These are phyloP conservation scores for Colletotrichum sp. DNA, from an alignment of 2,329 filamentous ascomycete genomes.

Conservation along the genomic window DNA sequence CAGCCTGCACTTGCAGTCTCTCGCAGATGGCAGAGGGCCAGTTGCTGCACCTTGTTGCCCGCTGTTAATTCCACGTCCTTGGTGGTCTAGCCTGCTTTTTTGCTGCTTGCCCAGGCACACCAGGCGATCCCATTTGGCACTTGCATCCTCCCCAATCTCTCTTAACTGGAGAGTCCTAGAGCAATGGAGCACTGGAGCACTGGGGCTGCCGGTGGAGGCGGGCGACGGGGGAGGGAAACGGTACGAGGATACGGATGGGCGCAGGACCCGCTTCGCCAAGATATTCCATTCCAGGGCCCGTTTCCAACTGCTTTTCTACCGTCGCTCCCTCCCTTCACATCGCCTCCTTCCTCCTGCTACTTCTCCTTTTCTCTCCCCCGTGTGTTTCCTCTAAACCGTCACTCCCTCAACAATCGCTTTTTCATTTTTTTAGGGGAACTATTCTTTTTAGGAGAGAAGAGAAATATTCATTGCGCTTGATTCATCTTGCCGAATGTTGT, in stretches of 20 bases:
- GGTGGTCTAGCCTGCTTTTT: neutral
- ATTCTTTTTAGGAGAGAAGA: neutral
- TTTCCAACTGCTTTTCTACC: slow-evolving; percentile 21
- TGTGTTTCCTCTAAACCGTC: slow-evolving; percentile 20
- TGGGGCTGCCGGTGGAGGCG: neutral
- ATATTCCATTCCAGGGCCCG: slow-evolving; percentile 14
- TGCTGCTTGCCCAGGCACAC: neutral
- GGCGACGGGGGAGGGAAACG: neutral
- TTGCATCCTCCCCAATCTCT: neutral
- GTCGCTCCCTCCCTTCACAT: slow-evolving; percentile 2
- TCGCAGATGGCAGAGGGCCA: neutral
- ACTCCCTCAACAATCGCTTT: slow-evolving; percentile 20
- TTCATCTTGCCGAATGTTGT: neutral
- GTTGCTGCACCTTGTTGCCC: neutral
- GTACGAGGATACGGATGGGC: neutral
- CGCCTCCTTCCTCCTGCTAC: neutral
- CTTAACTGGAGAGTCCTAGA: neutral
- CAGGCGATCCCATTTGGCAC: slow-evolving; percentile 8
- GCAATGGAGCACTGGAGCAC: neutral
- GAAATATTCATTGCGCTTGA: neutral
- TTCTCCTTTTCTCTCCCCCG: neutral
- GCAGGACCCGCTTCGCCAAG: neutral
- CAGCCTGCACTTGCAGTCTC: neutral
- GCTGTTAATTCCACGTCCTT: neutral
- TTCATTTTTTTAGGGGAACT: slow-evolving; percentile 4